A percentile compares a stretch with the other conserved stretches of the same genome.
These are phyloP conservation scores for Tremella yokohamensis DNA, from an alignment of 768 basidiomycete species.

Conservation along the genomic window DNA sequence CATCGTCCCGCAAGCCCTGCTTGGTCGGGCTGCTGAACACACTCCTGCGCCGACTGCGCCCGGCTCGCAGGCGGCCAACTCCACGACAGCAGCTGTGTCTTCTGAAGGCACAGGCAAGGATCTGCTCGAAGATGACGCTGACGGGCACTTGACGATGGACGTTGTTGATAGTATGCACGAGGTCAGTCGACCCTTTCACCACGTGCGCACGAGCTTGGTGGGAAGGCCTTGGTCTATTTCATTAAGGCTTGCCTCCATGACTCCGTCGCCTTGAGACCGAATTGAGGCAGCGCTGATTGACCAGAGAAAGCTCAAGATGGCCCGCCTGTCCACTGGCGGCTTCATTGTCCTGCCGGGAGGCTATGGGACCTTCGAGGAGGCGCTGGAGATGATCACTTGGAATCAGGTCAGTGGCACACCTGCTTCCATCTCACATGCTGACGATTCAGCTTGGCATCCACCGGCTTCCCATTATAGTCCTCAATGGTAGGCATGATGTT, in stretches of 20 bases:
- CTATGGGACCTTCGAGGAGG: slow-evolving; percentile 93
- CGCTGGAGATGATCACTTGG: slow-evolving; percentile 93
- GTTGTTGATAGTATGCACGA: slow-evolving; percentile 50
- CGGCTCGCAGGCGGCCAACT: neutral
- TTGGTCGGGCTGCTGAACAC: slow-evolving; percentile 32
- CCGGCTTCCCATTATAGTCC: slow-evolving; percentile 65
- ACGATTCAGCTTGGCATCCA: slow-evolving; percentile 47
- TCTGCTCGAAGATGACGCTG: slow-evolving; percentile 31
- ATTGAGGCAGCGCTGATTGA: slow-evolving; percentile 51
- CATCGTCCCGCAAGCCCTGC: slow-evolving; percentile 72
- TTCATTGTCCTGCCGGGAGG: slow-evolving; percentile 92
- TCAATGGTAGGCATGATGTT: slow-evolving; percentile 59
- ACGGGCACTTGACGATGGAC: slow-evolving; percentile 34
- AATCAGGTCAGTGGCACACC: slow-evolving; percentile 78
- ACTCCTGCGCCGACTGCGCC: slow-evolving; percentile 20
- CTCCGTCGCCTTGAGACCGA: neutral
- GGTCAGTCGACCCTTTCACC: slow-evolving; percentile 28
- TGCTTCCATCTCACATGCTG: slow-evolving; percentile 6
- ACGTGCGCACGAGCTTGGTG: slow-evolving; percentile 2
- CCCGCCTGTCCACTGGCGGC: slow-evolving; percentile 63
- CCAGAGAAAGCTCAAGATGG: slow-evolving; percentile 88
- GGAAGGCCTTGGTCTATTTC: neutral
- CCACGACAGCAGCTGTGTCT: slow-evolving; percentile 57
- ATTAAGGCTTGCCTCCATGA: no score
- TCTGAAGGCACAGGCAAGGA: slow-evolving; percentile 47